phyloP scores from a whole-genome alignment of 768 basidiomycete species.

The Lentinula edodes region DNA sequence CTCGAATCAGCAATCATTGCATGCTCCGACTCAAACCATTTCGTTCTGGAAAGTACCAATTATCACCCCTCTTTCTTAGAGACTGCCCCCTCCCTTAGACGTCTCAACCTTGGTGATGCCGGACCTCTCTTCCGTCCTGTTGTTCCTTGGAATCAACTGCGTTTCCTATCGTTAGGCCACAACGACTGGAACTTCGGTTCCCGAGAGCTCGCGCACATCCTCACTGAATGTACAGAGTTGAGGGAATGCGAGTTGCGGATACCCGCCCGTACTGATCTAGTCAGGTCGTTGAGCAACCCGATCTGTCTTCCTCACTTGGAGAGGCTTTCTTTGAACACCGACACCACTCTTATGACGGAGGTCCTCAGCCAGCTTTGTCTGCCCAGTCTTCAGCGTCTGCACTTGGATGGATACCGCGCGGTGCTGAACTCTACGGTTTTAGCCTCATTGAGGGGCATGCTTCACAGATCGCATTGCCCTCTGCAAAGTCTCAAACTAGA shows the following conservation, averaged over 20 bases:
- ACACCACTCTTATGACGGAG: background rate
- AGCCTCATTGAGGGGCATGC: background rate
- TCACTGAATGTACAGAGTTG: background rate
- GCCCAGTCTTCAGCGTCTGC: background rate
- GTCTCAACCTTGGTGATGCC: background rate
- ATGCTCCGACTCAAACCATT: background rate
- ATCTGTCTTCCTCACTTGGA: background rate
- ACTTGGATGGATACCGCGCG: background rate
- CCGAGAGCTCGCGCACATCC: background rate
- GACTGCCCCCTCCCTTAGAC: background rate
- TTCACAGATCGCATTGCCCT: background rate
- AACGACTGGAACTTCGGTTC: background rate
- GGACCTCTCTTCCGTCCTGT: background rate
- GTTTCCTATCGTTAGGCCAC: background rate
- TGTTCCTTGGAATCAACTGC: background rate
- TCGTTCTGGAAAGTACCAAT: background rate
- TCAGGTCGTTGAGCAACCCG: background rate
- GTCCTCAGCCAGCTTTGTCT: background rate
- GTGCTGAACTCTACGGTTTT: background rate
- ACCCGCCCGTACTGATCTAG: background rate
- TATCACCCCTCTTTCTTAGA: background rate
- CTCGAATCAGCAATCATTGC: background rate
- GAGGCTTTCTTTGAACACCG: background rate
- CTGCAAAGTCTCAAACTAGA: background rate
- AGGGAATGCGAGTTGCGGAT: background rate